phyloP scores from a whole-genome alignment of 208 protist genomes.

The Trypanosoma cruzi region DNA sequence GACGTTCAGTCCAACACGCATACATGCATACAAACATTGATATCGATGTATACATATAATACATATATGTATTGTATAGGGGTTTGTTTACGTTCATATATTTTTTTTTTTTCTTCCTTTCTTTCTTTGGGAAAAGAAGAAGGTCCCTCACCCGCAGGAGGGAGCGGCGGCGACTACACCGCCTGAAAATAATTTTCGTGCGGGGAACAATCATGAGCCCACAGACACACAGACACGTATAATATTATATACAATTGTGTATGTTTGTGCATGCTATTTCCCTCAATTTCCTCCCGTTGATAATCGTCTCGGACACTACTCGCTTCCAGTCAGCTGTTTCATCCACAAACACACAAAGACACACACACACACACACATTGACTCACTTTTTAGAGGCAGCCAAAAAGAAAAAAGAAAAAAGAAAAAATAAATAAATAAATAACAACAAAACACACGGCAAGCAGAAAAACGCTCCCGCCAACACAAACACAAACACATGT shows the following conservation, averaged over 20 bases:
- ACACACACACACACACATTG: neutral
- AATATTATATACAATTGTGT: too few species aligned
- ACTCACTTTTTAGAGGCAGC: neutral
- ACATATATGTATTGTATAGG: too few species aligned
- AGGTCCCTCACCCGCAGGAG: too few species aligned
- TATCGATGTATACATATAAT: neutral
- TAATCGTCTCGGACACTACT: neutral
- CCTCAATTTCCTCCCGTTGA: neutral
- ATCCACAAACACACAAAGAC: neutral
- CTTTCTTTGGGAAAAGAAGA: too few species aligned
- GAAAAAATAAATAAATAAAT: conserved; percentile 5
- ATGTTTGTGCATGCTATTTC: neutral
- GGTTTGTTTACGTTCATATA: neutral
- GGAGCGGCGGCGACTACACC: too few species aligned
- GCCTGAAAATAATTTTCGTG: too few species aligned
- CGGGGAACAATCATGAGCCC: too few species aligned
- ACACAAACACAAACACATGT: too few species aligned
- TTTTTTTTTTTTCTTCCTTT: too few species aligned
- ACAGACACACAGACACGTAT: too few species aligned
- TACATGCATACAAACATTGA: neutral
- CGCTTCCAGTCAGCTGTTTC: neutral
- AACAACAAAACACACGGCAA: conserved; percentile 9
- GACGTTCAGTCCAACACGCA: neutral
- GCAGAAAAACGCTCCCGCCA: neutral
- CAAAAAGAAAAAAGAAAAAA: conserved; percentile 4